Conservation (phyloP, 1,284 basidiomycete genomes). For the Pseudozyma tsukubaensis region DNA sequence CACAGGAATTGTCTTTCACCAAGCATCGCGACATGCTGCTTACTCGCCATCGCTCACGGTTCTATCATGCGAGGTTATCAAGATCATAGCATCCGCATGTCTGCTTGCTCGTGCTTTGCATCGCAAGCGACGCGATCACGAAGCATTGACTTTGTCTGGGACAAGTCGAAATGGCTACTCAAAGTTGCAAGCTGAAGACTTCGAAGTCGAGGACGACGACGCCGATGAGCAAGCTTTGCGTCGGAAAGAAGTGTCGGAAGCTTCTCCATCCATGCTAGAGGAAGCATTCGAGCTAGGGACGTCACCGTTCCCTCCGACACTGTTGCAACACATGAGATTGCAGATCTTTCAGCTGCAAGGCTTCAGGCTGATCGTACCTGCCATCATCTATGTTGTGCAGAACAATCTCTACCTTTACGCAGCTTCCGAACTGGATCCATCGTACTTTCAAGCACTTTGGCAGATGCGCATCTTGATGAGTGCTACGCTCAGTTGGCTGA, state of each 20-base stretch:
- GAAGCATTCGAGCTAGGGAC: neutral
- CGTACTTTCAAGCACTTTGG: slow-evolving; percentile 35
- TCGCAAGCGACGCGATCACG: slow-evolving; percentile 1
- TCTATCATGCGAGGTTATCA: slow-evolving; percentile 25
- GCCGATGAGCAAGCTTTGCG: neutral
- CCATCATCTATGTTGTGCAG: slow-evolving; percentile 39
- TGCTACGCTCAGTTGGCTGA: slow-evolving; percentile 20
- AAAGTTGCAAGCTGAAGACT: slow-evolving; percentile 12
- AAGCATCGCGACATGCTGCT: slow-evolving; percentile 24
- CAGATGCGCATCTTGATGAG: slow-evolving; percentile 34
- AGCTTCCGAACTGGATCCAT: slow-evolving; percentile 29
- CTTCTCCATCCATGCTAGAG: slow-evolving; percentile 2
- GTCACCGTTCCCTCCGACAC: slow-evolving; percentile 3
- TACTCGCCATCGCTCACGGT: slow-evolving; percentile 34
- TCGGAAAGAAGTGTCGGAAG: neutral
- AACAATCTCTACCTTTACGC: slow-evolving; percentile 38
- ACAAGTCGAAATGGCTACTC: slow-evolving; percentile 4
- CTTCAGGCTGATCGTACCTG: slow-evolving; percentile 21
- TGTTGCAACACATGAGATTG: slow-evolving; percentile 8
- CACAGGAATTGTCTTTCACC: slow-evolving; percentile 22
- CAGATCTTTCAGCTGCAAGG: slow-evolving; percentile 23
- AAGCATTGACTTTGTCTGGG: neutral
- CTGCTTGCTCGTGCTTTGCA: slow-evolving; percentile 22
- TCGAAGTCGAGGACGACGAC: slow-evolving; percentile 4
- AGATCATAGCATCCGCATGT: slow-evolving; percentile 11